Evolutionary conservation across 108 stramenopile genomes (phyloP).

Genomic region (Nitzschia sp.): DNA sequence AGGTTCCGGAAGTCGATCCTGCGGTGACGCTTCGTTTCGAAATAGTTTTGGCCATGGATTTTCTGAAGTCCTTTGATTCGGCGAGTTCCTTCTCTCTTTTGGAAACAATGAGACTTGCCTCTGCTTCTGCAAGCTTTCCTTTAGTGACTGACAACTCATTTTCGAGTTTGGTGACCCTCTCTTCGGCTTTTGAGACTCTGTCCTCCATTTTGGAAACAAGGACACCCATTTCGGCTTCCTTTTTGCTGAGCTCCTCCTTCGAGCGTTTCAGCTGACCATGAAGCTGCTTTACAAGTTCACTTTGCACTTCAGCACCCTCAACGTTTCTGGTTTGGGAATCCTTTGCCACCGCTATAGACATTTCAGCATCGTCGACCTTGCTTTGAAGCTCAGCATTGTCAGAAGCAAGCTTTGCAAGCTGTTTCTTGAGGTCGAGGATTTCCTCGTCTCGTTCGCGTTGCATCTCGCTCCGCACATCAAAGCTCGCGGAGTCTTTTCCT

Average conservation of each 20-base stretch:
- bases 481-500: constrained; percentile 34
- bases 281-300: constrained; percentile 66
- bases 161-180: constrained; percentile 52
- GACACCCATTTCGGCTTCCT: constrained; percentile 58
- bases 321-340: constrained; percentile 37
- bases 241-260: constrained; percentile 60
- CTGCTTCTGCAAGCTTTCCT: constrained; percentile 68
- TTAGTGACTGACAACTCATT: constrained; percentile 55
- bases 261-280: constrained; percentile 62
- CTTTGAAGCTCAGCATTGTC: constrained; percentile 62
- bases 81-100: constrained; percentile 45
- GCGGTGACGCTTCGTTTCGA: constrained; percentile 10
- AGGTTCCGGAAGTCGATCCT: constrained; percentile 16
- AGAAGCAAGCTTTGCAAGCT: constrained; percentile 45
- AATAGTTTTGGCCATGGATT: constrained; percentile 1
- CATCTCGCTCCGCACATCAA: constrained; percentile 39
- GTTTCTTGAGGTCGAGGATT: constrained; percentile 36
- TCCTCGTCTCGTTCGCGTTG: constrained; percentile 48
- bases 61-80: constrained; percentile 28
- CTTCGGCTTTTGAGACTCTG: constrained; percentile 47
- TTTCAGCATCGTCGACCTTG: constrained; percentile 62
- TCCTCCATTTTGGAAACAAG: constrained; percentile 42
- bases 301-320: constrained; percentile 42
- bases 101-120: constrained; percentile 56
- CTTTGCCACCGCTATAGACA: constrained; percentile 40